phyloP scores from a whole-genome alignment of 2,329 filamentous ascomycete species.

The Ophioceras dolichostomum region DNA sequence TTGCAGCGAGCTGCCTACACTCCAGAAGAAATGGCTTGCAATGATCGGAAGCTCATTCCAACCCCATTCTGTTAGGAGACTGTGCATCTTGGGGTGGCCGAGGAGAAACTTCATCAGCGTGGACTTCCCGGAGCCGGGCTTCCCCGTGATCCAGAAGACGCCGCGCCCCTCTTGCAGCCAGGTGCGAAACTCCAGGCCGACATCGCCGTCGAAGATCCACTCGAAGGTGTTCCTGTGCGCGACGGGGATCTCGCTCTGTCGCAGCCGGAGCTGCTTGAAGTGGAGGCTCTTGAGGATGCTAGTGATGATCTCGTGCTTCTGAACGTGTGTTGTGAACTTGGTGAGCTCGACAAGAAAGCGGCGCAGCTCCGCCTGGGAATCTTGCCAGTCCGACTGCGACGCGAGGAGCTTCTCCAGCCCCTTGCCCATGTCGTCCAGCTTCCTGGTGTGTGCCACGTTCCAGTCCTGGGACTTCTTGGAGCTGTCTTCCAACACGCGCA shows the following conservation, averaged over 20 bases:
- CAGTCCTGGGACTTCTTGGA: background rate
- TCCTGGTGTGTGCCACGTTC: background rate
- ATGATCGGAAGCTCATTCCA: conserved; percentile 8
- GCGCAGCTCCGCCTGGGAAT: background rate
- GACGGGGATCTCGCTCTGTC: background rate
- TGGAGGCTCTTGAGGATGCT: background rate
- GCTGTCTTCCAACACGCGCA: background rate
- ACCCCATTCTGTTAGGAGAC: conserved; percentile 16
- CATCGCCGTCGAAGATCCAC: conserved; percentile 4
- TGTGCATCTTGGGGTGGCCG: conserved; percentile 5
- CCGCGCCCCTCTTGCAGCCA: conserved; percentile 14
- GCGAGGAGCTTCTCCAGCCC: background rate
- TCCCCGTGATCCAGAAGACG: conserved; percentile 23
- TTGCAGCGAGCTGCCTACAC: conserved; percentile 16
- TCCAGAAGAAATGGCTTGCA: conserved; percentile 23
- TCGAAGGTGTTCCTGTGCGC: conserved; percentile 7
- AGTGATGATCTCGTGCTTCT: background rate
- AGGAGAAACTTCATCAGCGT: conserved; percentile 25
- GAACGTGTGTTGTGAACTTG: background rate
- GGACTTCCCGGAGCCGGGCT: conserved; percentile 28
- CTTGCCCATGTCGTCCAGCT: background rate
- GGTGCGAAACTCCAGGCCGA: conserved; percentile 1
- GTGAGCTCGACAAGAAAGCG: background rate
- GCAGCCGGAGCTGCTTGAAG: background rate
- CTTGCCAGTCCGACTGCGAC: background rate